Conservation (phyloP, 768 basidiomycete species). For the Calocera cornea region DNA sequence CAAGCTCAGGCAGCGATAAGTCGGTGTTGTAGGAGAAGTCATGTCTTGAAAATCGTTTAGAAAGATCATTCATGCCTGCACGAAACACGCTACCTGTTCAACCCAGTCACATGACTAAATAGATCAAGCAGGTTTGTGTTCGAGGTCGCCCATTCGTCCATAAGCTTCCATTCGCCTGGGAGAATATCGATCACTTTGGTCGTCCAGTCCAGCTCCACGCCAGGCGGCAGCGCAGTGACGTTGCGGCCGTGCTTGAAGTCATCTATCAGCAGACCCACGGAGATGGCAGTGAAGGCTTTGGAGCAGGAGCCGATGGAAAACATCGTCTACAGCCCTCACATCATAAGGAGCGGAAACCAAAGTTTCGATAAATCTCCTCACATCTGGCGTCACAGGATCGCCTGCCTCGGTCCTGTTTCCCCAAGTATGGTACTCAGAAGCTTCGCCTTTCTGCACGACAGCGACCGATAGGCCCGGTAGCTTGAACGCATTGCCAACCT, state of each 20-base stretch:
- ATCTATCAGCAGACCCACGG: constrained; percentile 32
- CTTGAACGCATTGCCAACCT: constrained; percentile 9
- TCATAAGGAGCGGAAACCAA: background rate
- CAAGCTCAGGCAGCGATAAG: constrained; percentile 19
- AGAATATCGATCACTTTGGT: constrained; percentile 29
- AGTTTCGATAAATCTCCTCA: constrained; percentile 15
- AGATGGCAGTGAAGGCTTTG: constrained; percentile 30
- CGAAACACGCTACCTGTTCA: constrained; percentile 23
- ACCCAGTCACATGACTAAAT: constrained; percentile 31
- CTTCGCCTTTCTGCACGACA: constrained; percentile 19
- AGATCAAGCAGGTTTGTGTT: constrained; percentile 29
- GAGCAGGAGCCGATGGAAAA: constrained; percentile 29
- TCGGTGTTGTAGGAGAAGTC: constrained; percentile 22
- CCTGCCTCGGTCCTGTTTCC: constrained; percentile 28
- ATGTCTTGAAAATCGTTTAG: constrained; percentile 19
- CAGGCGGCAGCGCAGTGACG: constrained; percentile 24
- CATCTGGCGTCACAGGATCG: constrained; percentile 24
- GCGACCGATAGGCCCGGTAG: constrained; percentile 24
- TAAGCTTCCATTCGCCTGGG: constrained; percentile 30
- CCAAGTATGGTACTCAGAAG: constrained; percentile 24
- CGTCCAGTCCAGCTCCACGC: constrained; percentile 27
- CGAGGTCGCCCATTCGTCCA: constrained; percentile 31
- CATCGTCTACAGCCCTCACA: constrained; percentile 23
- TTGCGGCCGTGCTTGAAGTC: constrained; percentile 29
- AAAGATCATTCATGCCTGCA: background rate